Evolutionary conservation across 2,329 filamentous ascomycete species (phyloP), one percentile per base, ranked within the genome.

Genomic region (Orbilia quercus): DNA sequence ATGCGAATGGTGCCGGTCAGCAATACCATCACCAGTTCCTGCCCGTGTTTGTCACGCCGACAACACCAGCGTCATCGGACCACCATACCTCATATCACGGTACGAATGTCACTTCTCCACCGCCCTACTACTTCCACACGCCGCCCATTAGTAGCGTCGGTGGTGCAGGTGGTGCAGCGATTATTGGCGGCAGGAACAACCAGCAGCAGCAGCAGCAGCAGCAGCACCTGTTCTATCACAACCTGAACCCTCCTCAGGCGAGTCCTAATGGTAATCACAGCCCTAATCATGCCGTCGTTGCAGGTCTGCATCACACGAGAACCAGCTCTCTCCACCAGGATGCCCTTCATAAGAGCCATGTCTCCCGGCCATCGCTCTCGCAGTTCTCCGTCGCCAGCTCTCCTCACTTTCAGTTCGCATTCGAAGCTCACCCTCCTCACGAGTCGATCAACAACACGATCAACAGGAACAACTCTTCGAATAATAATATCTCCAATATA

Each of bases 31-130:
- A 73, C 53, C 69, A 66, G 60, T 73, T 66, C 69, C 38, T 73
- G 9, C 60, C 69, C 12, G 47, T 55, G 69, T 73, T 73, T 73
- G 69, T 73, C 69, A 73, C 69, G 69, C 69, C 69, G 25, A 62
- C 69, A 73, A 73, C 69, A 60, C 69, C 69, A 47, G 69, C 69
- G 69, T 73, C 69, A 73, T 73, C 69, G 60, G 69, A 73, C 69
- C 69, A 66, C 47, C 69, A 73, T 50, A 73, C 69, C 36, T 66
- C 69, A 55, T 73, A 73, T 73, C 69, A 73, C 69, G 69, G 69
- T 54, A 60, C 69, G 40, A 65, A 65, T 48, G 53, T 65, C 60
- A 66, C 57, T 44, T 64, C 60, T 50, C 69, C 69, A 55, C 60
- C 60, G 22, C 60, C 69, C 9, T 66, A 60, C 48, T 73, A 66